These are phyloP conservation scores for Vicia faba DNA, from an alignment of 306 rosid species.

Conservation along the genomic window DNA sequence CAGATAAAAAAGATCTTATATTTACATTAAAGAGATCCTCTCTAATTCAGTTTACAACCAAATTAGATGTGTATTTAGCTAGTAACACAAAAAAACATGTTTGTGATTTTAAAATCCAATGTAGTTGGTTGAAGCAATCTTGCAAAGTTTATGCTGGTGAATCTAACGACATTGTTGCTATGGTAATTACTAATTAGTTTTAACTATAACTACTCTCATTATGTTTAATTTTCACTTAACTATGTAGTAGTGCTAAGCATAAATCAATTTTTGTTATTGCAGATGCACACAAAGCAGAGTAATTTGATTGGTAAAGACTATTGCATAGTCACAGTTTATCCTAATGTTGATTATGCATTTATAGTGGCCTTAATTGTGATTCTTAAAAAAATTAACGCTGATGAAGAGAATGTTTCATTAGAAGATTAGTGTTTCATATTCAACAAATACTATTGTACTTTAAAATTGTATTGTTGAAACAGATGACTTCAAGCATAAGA, in stretches of 20 bases:
- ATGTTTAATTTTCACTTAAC: background rate
- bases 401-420: background rate
- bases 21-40: slow-evolving; percentile 50
- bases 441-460: too few species aligned
- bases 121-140: slow-evolving; percentile 57
- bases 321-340: slow-evolving; percentile 49
- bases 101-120: slow-evolving; percentile 58
- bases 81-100: slow-evolving; percentile 42
- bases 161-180: slow-evolving; percentile 48
- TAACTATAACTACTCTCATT: background rate
- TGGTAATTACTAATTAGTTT: slow-evolving; percentile 33
- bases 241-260: background rate
- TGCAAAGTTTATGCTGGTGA: slow-evolving; percentile 58
- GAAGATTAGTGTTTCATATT: background rate
- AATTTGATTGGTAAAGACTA: slow-evolving; percentile 49
- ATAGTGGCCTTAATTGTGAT: slow-evolving; percentile 52
- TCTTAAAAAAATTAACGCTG: slow-evolving; percentile 44
- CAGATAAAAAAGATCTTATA: slow-evolving; percentile 33
- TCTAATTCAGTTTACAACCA: slow-evolving; percentile 39
- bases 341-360: slow-evolving; percentile 53
- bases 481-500: too few species aligned
- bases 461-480: too few species aligned
- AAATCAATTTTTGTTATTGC: slow-evolving; percentile 25
- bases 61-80: slow-evolving; percentile 54
- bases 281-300: slow-evolving; percentile 58